These are phyloP conservation scores for Diutina pseudorugosa DNA, from an alignment of 1,139 yeast genomes.

Conservation along the genomic window DNA sequence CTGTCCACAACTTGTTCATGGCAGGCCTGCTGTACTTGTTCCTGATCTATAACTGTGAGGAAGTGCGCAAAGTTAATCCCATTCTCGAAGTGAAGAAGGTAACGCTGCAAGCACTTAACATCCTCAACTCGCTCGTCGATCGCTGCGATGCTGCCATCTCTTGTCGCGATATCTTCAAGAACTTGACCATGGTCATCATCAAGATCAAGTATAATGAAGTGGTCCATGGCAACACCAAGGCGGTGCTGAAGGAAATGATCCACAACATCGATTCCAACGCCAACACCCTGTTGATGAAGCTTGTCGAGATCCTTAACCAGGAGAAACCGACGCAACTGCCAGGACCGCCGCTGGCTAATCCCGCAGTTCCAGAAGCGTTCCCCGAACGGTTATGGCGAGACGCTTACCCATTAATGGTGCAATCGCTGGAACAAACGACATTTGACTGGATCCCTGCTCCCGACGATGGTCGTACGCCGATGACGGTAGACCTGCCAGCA, in stretches of 20 bases:
- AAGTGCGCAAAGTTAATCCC: slow-evolving; percentile 34
- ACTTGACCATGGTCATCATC: slow-evolving; percentile 3
- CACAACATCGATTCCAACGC: slow-evolving; percentile 1
- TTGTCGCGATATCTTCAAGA: slow-evolving; percentile 62
- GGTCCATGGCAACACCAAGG: slow-evolving; percentile 1
- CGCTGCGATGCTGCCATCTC: slow-evolving; percentile 70
- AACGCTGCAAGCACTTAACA: slow-evolving; percentile 46
- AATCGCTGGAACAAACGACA: neutral
- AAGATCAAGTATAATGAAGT: slow-evolving; percentile 3
- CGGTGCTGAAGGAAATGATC: slow-evolving; percentile 2
- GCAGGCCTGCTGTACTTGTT: slow-evolving; percentile 80
- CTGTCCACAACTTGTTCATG: slow-evolving; percentile 78
- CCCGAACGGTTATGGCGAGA: slow-evolving; percentile 1
- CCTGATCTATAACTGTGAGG: slow-evolving; percentile 56
- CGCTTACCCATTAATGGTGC: slow-evolving; percentile 3
- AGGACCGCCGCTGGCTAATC: neutral
- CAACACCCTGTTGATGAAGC: slow-evolving; percentile 3
- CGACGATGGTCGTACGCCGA: neutral
- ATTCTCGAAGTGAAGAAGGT: slow-evolving; percentile 42
- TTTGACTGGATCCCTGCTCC: slow-evolving; percentile 3
- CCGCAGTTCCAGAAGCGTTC: neutral
- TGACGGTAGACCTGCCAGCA: neutral
- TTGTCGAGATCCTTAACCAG: slow-evolving; percentile 1
- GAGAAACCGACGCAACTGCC: neutral
- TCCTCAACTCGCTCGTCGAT: slow-evolving; percentile 49